Evolutionary conservation across 176 grass and related monocot species (phyloP), one percentile per base, ranked within the genome.

Genomic region (Eragrostis nindensis): DNA sequence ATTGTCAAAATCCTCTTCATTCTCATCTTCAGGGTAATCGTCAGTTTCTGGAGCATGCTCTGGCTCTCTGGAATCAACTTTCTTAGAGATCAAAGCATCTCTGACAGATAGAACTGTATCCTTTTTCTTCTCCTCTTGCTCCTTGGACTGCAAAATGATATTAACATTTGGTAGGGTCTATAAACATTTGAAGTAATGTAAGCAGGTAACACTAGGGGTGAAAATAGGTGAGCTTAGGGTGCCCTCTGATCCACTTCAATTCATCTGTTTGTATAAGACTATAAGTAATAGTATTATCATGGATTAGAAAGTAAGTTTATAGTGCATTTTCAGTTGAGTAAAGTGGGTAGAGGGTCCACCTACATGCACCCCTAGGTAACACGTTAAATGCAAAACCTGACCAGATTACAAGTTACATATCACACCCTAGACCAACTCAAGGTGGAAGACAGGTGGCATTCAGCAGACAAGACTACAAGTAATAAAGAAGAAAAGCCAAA

Each of bases 1-100:
- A 56, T 90, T 88, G 86, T 98, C 96, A 80, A 98, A 95, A 70
- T 91, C 88, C 24, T 83, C 81, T 53, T 92, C 96, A 47, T 95
- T 91, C 22, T 90, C 94, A 2, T 94, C 86, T 48, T 93, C 70
- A 75, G 84, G 73, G 84, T 83, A 82, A 84, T 89, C 83, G 82
- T 93, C 54, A 63, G 56, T 82, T 73, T 84, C 80, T 30, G 16
- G 27, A 90, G 74, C 72, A 70, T 75, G 13, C 38, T 89, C 80
- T 32, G 13, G 22, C 57, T 83, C 87, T 82, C 68, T 86, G 48
- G 65, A 78, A 19, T 93, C 90, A 47, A 64, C 74, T 85, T 91
- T 98, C 63, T 93, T 98, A n/a, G 86, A 89, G 68, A 73, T 81
- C 78, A 98, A 88, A 89, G 86, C 83, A 40, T 93, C 92, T 79